Percentiles rank a stretch among this genome's conserved stretches.
Conservation (phyloP, 2,329 filamentous ascomycete species). For the Botryosphaeria dothidea region DNA sequence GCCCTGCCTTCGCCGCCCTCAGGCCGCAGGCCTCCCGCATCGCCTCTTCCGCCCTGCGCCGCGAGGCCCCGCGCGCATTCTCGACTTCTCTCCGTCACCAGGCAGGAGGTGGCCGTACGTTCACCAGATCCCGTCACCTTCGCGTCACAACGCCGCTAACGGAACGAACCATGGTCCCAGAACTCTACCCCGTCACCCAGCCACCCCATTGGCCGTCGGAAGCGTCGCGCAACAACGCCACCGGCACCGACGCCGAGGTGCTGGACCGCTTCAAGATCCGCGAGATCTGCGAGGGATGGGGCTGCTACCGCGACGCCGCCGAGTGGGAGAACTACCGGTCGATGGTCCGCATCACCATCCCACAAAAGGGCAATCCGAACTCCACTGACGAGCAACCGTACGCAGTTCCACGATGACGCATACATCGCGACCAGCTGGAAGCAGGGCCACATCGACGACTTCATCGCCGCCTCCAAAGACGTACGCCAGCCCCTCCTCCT, state of each 20-base stretch:
- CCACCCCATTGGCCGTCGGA: slow-evolving; percentile 11
- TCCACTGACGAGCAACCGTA: too few relatives aligned
- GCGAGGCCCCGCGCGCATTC: slow-evolving; percentile 7
- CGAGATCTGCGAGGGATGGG: slow-evolving; percentile 58
- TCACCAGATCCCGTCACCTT: not conserved
- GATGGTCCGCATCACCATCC: slow-evolving; percentile 36
- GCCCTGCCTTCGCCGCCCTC: not conserved
- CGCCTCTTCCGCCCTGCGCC: not conserved
- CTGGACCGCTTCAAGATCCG: slow-evolving; percentile 50
- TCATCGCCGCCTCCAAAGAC: slow-evolving; percentile 24
- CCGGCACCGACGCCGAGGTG: slow-evolving; percentile 44
- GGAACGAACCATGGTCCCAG: not conserved
- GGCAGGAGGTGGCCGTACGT: slow-evolving; percentile 2
- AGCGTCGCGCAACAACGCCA: slow-evolving; percentile 40
- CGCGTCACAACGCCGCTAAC: not conserved
- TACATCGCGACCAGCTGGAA: slow-evolving; percentile 41
- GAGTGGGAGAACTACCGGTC: slow-evolving; percentile 57
- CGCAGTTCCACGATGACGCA: slow-evolving; percentile 7
- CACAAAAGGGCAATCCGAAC: not conserved
- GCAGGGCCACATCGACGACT: slow-evolving; percentile 30
- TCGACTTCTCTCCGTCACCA: slow-evolving; percentile 5
- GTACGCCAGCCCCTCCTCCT: slow-evolving; percentile 24
- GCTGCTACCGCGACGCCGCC: slow-evolving; percentile 55
- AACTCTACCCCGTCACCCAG: slow-evolving; percentile 7
- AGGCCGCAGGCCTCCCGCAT: not conserved